phyloP scores from a whole-genome alignment of 2,329 filamentous ascomycete genomes.

The Mycosphaerella sp. region DNA sequence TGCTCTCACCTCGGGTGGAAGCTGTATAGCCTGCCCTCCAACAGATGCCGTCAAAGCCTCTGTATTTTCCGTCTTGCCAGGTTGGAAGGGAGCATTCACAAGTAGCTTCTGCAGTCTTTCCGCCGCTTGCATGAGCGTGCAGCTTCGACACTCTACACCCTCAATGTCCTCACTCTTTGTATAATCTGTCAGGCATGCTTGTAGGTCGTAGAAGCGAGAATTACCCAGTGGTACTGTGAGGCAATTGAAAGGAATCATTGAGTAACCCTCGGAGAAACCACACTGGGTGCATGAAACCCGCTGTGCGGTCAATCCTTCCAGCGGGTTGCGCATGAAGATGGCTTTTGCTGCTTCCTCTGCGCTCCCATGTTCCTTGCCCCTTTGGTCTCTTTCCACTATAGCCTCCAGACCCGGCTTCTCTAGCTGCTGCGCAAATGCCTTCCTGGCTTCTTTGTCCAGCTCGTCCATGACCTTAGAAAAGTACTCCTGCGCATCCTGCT shows the following conservation, averaged over 20 bases:
- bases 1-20: constrained; percentile 41
- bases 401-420: constrained; percentile 27
- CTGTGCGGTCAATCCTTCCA: constrained; percentile 84
- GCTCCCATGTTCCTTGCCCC: constrained; percentile 7
- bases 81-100: constrained; percentile 3
- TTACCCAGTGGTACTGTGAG: constrained; percentile 75
- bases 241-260: constrained; percentile 89
- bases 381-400: constrained; percentile 16
- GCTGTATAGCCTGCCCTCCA: constrained; percentile 21
- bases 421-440: constrained; percentile 24
- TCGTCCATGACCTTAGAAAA: constrained; percentile 66
- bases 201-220: constrained; percentile 61
- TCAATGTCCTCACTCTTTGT: constrained; percentile 79
- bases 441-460: constrained; percentile 55
- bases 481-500: constrained; percentile 97
- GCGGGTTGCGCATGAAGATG: constrained; percentile 55
- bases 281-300: constrained; percentile 81
- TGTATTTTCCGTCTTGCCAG: constrained; percentile 19
- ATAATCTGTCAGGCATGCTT: constrained; percentile 76
- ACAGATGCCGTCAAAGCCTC: background rate
- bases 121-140: constrained; percentile 63
- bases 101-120: constrained; percentile 48
- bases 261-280: constrained; percentile 79
- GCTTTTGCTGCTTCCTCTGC: constrained; percentile 5
- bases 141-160: constrained; percentile 86